Evolutionary conservation across 139 green algal genomes (phyloP).

Genomic region (Chlorella vulgaris): DNA sequence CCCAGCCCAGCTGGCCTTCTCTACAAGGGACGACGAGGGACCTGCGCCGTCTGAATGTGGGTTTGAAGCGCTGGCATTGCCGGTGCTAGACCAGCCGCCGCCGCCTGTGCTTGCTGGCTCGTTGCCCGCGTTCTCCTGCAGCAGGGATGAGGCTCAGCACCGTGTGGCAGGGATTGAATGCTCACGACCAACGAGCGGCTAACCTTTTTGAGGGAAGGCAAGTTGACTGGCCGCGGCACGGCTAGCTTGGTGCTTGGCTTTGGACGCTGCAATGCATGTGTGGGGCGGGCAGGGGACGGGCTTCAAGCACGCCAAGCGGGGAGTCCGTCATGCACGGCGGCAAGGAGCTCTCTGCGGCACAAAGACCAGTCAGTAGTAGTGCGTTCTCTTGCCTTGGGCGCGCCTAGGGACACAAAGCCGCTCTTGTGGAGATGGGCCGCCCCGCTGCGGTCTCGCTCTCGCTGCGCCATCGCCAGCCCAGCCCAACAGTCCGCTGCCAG

Average conservation of each 20-base stretch:
- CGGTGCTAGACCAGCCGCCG: constrained; percentile 5
- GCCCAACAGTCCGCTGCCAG: neutral
- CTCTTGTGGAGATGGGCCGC: neutral
- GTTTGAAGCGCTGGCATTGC: neutral
- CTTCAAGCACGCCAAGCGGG: neutral
- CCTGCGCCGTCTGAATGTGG: neutral
- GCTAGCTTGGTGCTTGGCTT: constrained; percentile 61
- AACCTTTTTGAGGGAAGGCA: constrained; percentile 83
- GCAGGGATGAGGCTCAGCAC: too few relatives aligned
- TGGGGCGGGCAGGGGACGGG: neutral
- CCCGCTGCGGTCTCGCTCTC: neutral
- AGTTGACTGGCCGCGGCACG: constrained; percentile 82
- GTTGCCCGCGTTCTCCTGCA: constrained; percentile 80
- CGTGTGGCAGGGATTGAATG: neutral
- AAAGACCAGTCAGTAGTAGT: too few relatives aligned
- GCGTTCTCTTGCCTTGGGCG: neutral
- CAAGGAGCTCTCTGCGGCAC: too few relatives aligned
- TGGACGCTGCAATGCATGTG: constrained; percentile 10
- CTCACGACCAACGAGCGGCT: too few relatives aligned
- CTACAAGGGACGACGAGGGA: neutral
- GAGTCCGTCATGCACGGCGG: neutral
- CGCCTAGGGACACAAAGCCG: constrained; percentile 21
- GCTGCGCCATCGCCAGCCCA: neutral
- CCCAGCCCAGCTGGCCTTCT: constrained; percentile 61
- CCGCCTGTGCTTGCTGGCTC: constrained; percentile 53